Evolutionary conservation across 768 basidiomycete genomes (phyloP), one percentile per base, ranked within the genome.

Genomic region (Trametes gibbosa): DNA sequence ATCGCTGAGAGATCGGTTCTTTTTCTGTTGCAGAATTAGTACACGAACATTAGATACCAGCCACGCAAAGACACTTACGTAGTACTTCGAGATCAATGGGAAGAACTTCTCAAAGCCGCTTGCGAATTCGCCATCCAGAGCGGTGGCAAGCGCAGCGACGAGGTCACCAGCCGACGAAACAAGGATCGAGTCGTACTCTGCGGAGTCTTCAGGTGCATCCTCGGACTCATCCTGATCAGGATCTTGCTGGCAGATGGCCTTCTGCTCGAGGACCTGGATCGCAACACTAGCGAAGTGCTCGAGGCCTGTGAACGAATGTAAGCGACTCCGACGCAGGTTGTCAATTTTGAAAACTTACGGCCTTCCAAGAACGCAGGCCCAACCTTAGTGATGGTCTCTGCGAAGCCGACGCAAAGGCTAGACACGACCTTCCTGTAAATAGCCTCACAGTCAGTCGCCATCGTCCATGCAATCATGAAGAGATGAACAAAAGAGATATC

Each of bases 121-220:
- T 12, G 83, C 80, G 68, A 98, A 99, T 72, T 91, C 91, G 21
- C 81, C 62, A 5, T 95, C 95, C n/a, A 96, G 82, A 8, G 85
- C 89, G 58, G 83, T 85, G 32, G 95, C 92, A 63, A 99, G 77
- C 1, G 92, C 82, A 53, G 94, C 86, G 58, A 98, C 95, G 54
- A 99, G 87, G 70, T 99, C 97, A 41, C 89, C 90, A 25, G 96
- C 96, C 24, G 95, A 87, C 25, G 92, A 91, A 69, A 98, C 90
- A 58, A 99, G 81, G 54, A 97, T 91, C 3, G 95, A 92, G 71
- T 99, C 97, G 71, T 94, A 96, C 76, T 99, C 97, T 1, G 95
- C 95, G 68, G 90, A 88, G 63, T 92, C 92, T 70, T 92, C 91
- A 8, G 87, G 88, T 24, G 87, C 89, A 66, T 92, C 91, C 24